A percentile compares a stretch with the other conserved stretches of the same genome.
These are phyloP conservation scores for Ceratobasidium sp. DNA, from an alignment of 1,284 basidiomycete genomes.

Conservation along the genomic window DNA sequence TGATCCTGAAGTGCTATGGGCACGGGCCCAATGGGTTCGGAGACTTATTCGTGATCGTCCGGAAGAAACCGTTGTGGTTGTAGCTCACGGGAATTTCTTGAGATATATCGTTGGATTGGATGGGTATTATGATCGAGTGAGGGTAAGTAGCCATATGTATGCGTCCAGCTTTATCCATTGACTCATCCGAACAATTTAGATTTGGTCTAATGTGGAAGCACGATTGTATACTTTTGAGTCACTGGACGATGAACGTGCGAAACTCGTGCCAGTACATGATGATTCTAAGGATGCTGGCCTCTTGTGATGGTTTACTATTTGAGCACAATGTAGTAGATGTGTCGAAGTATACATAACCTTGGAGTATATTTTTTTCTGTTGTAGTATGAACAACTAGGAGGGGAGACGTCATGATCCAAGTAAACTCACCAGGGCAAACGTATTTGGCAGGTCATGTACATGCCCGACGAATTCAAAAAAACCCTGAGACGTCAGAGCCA, in stretches of 20 bases:
- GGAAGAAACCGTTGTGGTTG: slow-evolving; percentile 22
- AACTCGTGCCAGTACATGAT: slow-evolving; percentile 16
- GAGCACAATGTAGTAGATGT: background rate
- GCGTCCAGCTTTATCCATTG: background rate
- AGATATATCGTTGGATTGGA: slow-evolving; percentile 32
- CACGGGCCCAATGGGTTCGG: slow-evolving; percentile 34
- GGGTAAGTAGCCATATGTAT: background rate
- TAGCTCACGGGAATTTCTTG: slow-evolving; percentile 30
- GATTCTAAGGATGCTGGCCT: slow-evolving; percentile 9
- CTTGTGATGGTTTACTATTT: background rate
- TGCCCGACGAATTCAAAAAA: background rate
- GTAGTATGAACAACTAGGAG: too few species aligned
- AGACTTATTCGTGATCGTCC: slow-evolving; percentile 1
- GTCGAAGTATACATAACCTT: background rate
- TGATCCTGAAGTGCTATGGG: slow-evolving; percentile 9
- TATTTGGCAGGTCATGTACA: background rate
- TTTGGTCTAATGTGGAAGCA: slow-evolving; percentile 32
- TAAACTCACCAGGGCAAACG: too few species aligned
- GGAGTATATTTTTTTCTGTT: too few species aligned
- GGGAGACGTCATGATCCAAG: too few species aligned
- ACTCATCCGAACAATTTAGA: background rate
- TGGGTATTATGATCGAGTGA: slow-evolving; percentile 30
- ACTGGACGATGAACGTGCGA: slow-evolving; percentile 26
- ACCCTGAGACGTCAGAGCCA: slow-evolving; percentile 2
- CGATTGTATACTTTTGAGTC: slow-evolving; percentile 30